phyloP scores from a whole-genome alignment of 352 stramenopile species.

The Pseudoperonospora humuli region DNA sequence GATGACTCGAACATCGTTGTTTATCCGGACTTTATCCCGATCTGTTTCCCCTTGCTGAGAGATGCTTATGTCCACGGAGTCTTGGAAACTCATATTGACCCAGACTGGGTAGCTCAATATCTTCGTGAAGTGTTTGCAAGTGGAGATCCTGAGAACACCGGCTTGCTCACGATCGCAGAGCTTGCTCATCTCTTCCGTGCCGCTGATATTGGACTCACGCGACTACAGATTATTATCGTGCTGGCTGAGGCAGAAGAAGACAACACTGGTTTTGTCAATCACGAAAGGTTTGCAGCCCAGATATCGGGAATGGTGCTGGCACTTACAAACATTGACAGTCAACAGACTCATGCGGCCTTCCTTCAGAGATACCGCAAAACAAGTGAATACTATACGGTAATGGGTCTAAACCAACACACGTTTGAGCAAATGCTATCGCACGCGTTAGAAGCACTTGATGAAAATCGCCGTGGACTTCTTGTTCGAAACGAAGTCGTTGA shows the following conservation, averaged over 20 bases:
- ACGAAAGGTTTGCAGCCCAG: slow-evolving; percentile 63
- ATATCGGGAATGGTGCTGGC: too few species aligned
- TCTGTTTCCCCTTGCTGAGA: too few species aligned
- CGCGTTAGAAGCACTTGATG: slow-evolving; percentile 59
- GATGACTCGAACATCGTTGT: too few species aligned
- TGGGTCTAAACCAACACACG: too few species aligned
- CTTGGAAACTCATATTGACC: too few species aligned
- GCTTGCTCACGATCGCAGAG: slow-evolving; percentile 50
- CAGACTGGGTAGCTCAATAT: too few species aligned
- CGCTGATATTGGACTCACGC: slow-evolving; percentile 68
- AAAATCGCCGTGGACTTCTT: slow-evolving; percentile 48
- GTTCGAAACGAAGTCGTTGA: slow-evolving; percentile 46
- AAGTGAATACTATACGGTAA: too few species aligned
- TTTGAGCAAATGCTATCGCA: slow-evolving; percentile 68
- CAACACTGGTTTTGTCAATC: slow-evolving; percentile 66
- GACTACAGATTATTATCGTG: slow-evolving; percentile 62
- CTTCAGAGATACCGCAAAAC: too few species aligned
- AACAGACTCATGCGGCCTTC: slow-evolving; percentile 49
- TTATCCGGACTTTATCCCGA: too few species aligned
- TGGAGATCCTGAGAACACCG: too few species aligned
- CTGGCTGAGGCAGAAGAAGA: slow-evolving; percentile 78
- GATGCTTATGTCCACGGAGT: too few species aligned
- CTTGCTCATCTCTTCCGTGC: slow-evolving; percentile 47
- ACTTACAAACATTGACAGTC: slow-evolving; percentile 60
- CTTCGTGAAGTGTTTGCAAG: too few species aligned